Evolutionary conservation across 306 rosid genomes (phyloP), one percentile per base, ranked within the genome.

Genomic region (Prunus dulcis): DNA sequence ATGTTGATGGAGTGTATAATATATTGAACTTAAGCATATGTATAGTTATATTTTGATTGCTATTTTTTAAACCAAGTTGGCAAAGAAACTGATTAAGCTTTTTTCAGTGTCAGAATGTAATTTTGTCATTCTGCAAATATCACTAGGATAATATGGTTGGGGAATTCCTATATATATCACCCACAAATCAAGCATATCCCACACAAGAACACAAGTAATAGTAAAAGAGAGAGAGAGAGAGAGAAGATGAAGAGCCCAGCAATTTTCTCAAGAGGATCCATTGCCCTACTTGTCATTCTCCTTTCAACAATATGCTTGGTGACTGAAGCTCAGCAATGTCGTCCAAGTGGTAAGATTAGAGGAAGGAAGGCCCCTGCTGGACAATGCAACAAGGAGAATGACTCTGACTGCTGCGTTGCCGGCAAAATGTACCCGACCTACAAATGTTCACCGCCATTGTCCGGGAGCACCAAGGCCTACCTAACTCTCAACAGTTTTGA

Each of bases 401-500:
- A 84, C 25, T 69, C 77, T 3, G 61, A 69, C 4, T 84, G 85
- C 12, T 80, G 87, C 12, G 11, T 20, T 10, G 51, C 75, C 9
- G 86, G 86, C 3, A 71, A 74, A 57, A 34, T 52, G 38, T 87
- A 81, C 70, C 34, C 76, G 0, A 80, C 81, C 0, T 89, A 76
- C n/a, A 67, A 67, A 0, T 89, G 91, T 75, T 89, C 87, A 0
- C 89, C 87, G 0, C 50, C 69, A 0, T 64, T 89, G 50, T 71
- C 84, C 0, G 14, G 46, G 12, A 46, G 69, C 25, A 86, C 88
- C 2, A 77, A 77, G 8, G 96, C 89, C 1, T 13, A 10, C 1
- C 72, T 88, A 62, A 91, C 93, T 2, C 61, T 87, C 1, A 88
- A 85, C 22, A 76, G 88, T 57, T 86, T 86, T 5, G n/a, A 86